Base-by-base conservation (phyloP, 306 rosid genomes). In the Quercus cerris region DNA sequence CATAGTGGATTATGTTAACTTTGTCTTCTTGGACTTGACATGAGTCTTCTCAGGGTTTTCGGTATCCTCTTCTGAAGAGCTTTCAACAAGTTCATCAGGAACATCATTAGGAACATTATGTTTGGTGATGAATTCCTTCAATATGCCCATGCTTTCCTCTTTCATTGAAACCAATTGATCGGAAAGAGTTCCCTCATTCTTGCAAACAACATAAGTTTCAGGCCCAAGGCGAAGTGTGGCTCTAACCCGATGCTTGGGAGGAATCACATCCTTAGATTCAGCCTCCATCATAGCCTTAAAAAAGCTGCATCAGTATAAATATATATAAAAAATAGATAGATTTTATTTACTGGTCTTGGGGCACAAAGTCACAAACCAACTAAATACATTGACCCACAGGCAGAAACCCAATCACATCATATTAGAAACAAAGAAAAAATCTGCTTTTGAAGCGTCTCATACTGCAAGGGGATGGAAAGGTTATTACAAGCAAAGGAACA, bases 41-140 rank as follows among this genome's bases (percentile, higher is more conserved):
- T 69, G 82, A 78, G 92, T 78, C 85, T 89, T 85, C 89, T 85
- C 91, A 44, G 74, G 73, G 62, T 57, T 80, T 71, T 87, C 86
- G 1, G 82, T 85, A 1, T 88, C 94, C 0, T 92, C 98, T 28
- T 85, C 94, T 1, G 94, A 92, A 66, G 89, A 87, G 57, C 79
- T 77, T 80, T 88, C 98, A 69, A 80, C 82, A n/a, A 83, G 77
- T 77, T 92, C 97, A 58, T 94, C 94, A 0, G 98, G 95, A 28
- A 94, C 90, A 31, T 94, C 97, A 12, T 87, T 90, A 62, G 97
- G 94, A 86, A 82, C 91, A 86, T 91, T 92, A 78, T 94, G 88
- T 85, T 62, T 91, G 75, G 97, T 94, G 73, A 92, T 92, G 90
- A 86, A 94, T 35, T 91, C 95, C 91, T 92, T 94, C 90, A 92